phyloP scores from a whole-genome alignment of 2,329 filamentous ascomycete genomes.

The Escovopsis weberi region DNA sequence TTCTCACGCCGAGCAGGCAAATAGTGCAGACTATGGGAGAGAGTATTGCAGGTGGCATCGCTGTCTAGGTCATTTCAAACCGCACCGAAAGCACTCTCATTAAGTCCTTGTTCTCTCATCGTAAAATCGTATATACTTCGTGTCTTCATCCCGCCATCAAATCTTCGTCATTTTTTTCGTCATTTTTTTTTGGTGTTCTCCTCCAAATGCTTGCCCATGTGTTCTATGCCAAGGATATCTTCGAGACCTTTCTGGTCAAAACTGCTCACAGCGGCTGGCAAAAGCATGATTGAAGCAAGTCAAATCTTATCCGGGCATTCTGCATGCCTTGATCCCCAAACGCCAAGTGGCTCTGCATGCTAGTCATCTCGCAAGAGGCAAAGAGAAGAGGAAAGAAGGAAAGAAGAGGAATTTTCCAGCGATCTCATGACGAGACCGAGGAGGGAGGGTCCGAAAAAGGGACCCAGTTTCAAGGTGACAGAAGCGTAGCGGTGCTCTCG shows the following conservation, averaged over 20 bases:
- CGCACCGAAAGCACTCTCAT: no score
- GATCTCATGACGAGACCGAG: not conserved
- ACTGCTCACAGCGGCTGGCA: not conserved
- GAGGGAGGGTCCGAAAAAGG: not conserved
- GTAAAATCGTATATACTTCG: not conserved
- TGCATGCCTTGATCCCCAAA: constrained; percentile 1
- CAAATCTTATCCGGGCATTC: constrained; percentile 1
- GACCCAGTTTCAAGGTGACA: not conserved
- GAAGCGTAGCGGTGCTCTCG: constrained; percentile 1
- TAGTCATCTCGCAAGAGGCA: not conserved
- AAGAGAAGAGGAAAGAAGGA: not conserved
- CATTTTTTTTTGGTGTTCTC: no score
- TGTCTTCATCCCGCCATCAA: not conserved
- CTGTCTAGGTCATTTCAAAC: no score
- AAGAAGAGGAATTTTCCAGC: not conserved
- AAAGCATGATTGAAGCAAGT: not conserved
- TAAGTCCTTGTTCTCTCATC: no score
- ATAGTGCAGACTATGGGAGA: no score
- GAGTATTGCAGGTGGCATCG: no score
- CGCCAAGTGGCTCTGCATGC: constrained; percentile 1
- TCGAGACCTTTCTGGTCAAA: not conserved
- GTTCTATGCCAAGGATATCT: not conserved
- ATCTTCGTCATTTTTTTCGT: no score
- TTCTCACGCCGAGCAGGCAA: no score
- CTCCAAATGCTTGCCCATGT: not conserved